A percentile compares a stretch with the other conserved stretches of the same genome.
Evolutionary conservation across 2,329 filamentous ascomycete species (phyloP).

Genomic region (Trichoderma sp.): DNA sequence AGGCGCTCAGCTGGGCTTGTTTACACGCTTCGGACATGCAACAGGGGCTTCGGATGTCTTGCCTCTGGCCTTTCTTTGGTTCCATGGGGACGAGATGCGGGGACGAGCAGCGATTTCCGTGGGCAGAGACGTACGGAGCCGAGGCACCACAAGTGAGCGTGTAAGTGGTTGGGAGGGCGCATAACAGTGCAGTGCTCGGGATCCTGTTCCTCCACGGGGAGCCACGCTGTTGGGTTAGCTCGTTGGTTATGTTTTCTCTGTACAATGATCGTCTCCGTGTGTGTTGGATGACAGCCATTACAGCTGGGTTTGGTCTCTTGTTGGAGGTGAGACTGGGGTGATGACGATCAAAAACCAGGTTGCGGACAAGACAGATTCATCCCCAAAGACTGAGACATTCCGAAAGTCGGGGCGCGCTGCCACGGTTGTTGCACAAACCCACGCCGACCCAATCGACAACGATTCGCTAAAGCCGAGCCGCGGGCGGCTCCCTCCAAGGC

Average conservation of each 20-base stretch:
- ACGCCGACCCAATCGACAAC: not conserved
- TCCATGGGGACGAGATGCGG: conserved; percentile 7
- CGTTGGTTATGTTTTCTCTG: too few relatives aligned
- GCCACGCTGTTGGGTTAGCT: too few relatives aligned
- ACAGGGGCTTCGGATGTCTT: conserved; percentile 28
- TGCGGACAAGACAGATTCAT: not conserved
- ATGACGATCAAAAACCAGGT: not conserved
- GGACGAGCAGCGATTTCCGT: conserved; percentile 17
- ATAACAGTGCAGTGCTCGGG: too few relatives aligned
- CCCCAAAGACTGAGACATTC: not conserved
- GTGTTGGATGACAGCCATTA: too few relatives aligned
- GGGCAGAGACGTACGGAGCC: not conserved
- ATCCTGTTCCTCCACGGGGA: not conserved
- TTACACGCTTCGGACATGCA: conserved; percentile 2
- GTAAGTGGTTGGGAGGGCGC: conserved; percentile 9
- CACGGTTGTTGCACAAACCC: not conserved
- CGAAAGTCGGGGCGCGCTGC: conserved; percentile 1
- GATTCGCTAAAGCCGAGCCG: conserved; percentile 7
- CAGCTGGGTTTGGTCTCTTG: too few relatives aligned
- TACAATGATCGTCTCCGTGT: too few relatives aligned
- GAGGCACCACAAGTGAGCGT: not conserved
- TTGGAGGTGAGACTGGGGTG: not conserved
- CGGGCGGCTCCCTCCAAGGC: conserved; percentile 1
- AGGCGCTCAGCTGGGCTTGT: conserved; percentile 24
- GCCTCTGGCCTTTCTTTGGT: conserved; percentile 11